phyloP scores from a whole-genome alignment of 2,329 filamentous ascomycete genomes.

The Pseudogymnoascus sp. region DNA sequence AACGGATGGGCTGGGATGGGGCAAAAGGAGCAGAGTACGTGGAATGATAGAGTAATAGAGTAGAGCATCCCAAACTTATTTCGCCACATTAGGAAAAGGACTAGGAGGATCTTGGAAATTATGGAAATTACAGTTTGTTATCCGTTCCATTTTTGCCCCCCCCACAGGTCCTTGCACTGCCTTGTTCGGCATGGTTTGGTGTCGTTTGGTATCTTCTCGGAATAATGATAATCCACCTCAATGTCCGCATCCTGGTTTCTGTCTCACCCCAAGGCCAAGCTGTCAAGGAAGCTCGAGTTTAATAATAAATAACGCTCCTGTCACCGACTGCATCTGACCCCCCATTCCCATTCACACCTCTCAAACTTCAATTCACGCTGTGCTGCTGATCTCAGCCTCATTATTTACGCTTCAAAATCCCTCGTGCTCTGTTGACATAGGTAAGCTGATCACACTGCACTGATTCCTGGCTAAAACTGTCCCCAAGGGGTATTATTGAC shows the following conservation, averaged over 20 bases:
- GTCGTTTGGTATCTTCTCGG: background rate
- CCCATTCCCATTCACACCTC: background rate
- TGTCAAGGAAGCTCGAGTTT: slow-evolving; percentile 10
- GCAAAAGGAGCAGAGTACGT: background rate
- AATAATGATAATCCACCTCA: slow-evolving; percentile 4
- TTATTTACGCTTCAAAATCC: slow-evolving; percentile 9
- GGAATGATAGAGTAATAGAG: background rate
- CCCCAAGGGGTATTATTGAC: slow-evolving; percentile 5
- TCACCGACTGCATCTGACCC: background rate
- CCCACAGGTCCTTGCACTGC: slow-evolving; percentile 1
- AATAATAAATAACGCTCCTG: slow-evolving; percentile 9
- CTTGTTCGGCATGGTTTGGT: background rate
- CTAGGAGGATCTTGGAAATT: slow-evolving; percentile 1
- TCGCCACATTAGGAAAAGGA: slow-evolving; percentile 1
- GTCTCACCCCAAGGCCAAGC: slow-evolving; percentile 7
- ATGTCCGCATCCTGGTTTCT: slow-evolving; percentile 8
- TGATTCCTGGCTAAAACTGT: background rate
- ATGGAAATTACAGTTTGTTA: background rate
- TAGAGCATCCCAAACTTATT: background rate
- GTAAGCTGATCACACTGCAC: background rate
- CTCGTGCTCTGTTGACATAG: slow-evolving; percentile 7
- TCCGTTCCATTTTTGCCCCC: background rate
- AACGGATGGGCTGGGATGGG: background rate
- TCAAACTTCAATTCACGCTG: slow-evolving; percentile 1
- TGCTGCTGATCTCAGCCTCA: slow-evolving; percentile 3